These are phyloP conservation scores for Gentiana macrophylla DNA, from an alignment of 257 asterid species.

Conservation along the genomic window DNA sequence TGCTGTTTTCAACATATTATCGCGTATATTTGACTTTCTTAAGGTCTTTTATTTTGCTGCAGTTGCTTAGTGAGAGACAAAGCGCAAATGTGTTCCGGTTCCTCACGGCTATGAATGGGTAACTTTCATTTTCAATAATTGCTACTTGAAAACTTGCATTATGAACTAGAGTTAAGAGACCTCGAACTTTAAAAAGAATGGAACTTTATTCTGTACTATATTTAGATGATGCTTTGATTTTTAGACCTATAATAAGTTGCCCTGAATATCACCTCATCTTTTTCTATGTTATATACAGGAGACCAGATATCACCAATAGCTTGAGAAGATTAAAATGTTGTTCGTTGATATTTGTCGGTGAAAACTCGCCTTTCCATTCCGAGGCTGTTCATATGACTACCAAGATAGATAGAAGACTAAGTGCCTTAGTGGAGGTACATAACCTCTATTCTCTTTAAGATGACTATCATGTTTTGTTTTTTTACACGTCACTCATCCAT, in stretches of 20 bases:
- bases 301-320: slow-evolving; percentile 48
- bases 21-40: slow-evolving; percentile 8
- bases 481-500: too few relatives aligned
- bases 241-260: too few relatives aligned
- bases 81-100: slow-evolving; percentile 47
- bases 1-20: background rate
- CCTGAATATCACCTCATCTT: background rate
- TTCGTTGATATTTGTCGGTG: slow-evolving; percentile 51
- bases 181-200: too few relatives aligned
- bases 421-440: slow-evolving; percentile 55
- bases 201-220: background rate
- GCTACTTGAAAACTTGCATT: too few relatives aligned
- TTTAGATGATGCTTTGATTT: too few relatives aligned
- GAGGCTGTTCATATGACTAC: slow-evolving; percentile 62
- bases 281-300: slow-evolving; percentile 24
- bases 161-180: too few relatives aligned
- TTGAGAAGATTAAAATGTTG: slow-evolving; percentile 40
- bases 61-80: slow-evolving; percentile 62
- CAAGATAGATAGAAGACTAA: slow-evolving; percentile 51
- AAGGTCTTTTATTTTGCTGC: slow-evolving; percentile 16
- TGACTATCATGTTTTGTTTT: too few relatives aligned
- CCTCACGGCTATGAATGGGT: slow-evolving; percentile 54
- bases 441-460: too few relatives aligned
- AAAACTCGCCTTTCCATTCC: slow-evolving; percentile 41
- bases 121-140: slow-evolving; percentile 8